These are phyloP conservation scores for Sporothrix globosa DNA, from an alignment of 2,329 filamentous ascomycete genomes.

Conservation along the genomic window DNA sequence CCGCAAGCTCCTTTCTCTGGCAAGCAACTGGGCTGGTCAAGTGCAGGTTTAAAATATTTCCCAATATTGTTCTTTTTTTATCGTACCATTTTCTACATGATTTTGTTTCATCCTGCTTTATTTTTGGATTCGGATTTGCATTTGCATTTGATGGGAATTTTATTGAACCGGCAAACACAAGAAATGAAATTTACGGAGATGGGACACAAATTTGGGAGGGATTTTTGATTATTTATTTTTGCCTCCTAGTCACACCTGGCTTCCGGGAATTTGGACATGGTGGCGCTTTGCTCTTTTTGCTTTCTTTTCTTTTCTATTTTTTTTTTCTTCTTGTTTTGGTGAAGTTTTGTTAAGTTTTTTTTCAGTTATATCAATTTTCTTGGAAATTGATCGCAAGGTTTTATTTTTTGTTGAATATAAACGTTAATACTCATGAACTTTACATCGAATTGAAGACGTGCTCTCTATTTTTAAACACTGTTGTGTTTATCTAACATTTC, in stretches of 20 bases:
- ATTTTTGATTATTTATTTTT: background rate
- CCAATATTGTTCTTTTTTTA: background rate
- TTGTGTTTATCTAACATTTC: too few species aligned
- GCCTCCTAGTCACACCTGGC: background rate
- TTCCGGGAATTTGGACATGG: background rate
- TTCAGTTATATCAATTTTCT: background rate
- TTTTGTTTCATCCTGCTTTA: background rate
- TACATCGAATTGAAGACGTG: background rate
- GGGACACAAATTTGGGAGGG: background rate
- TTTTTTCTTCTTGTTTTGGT: background rate
- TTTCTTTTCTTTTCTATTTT: background rate
- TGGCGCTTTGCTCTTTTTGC: background rate
- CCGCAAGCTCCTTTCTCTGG: slow-evolving; percentile 49
- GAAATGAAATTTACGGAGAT: background rate
- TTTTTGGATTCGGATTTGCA: background rate
- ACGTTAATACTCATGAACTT: background rate
- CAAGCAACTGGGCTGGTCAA: slow-evolving; percentile 46
- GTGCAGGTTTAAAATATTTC: background rate
- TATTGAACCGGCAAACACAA: background rate
- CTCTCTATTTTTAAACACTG: too few species aligned
- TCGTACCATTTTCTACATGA: background rate
- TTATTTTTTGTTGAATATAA: background rate
- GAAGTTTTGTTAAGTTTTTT: background rate
- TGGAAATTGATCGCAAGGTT: background rate
- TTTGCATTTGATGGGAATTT: background rate